Base-by-base conservation (phyloP, 108 stramenopile species). In the Skeletonema marinoi region DNA sequence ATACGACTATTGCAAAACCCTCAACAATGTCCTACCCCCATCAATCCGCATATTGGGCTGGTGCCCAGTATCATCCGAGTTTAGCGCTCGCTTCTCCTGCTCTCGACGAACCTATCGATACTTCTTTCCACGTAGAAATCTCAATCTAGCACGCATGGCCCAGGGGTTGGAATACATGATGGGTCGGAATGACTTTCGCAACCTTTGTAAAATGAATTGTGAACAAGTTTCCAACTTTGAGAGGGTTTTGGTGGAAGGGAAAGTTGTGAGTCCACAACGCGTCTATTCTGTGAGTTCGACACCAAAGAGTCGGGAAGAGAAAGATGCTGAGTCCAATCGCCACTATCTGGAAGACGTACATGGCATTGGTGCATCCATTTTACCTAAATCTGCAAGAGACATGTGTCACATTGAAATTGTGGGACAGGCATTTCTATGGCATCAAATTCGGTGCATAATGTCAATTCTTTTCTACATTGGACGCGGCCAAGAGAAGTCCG, bases 391-490 rank as follows among this genome's bases (percentile, higher is more conserved):
- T 16, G 30, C 74, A 9, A 48, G 81, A 68, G 83, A 86, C 35
- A 78, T 92, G 69, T 91, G 85, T 63, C 93, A 89, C 71, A 80
- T 98, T 29, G 74, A 96, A 83, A 93, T 99, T 44, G 69, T 76
- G 17, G 99, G 98, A 6, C 93, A 93, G 61, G 97, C 99, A 42
- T 99, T 99, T 74, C 78, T 98, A 25, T 99, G 99, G 99, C 99
- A 99, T 83, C 97, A 97, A 86, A 96, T 99, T 63, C 92, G 99
- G 21, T 98, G 96, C 80, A 97, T 99, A 64, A 96, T 93, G 67
- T 80, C 94, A 10, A 84, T 99, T 21, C 72, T 98, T 11, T 97
- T 98, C 73, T 78, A 96, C 63, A 89, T 99, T 29, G 99, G 98
- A 12, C 85, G 83, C 36, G 83, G 92, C 21, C 88, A 89, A 31